Percentiles rank a stretch among this genome's conserved stretches.
Conservation (phyloP, 495 filamentous ascomycete genomes). For the Baudoinia panamericana region DNA sequence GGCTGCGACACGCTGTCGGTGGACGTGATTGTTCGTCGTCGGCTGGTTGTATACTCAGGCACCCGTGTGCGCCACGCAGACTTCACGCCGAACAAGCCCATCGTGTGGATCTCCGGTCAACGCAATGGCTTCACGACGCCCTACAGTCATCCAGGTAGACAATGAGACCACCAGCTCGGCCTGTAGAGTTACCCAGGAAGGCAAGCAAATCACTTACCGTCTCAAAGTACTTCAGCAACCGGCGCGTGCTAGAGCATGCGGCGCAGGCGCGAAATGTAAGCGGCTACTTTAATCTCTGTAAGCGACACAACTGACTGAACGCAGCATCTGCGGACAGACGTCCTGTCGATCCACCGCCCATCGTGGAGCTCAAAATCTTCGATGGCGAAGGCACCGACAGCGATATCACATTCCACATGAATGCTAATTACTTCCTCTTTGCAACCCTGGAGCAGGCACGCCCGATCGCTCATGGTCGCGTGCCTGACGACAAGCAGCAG, state of each 20-base stretch:
- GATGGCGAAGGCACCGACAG: conserved; percentile 57
- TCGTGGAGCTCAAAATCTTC: conserved; percentile 82
- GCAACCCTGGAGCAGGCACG: conserved; percentile 83
- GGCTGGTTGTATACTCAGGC: too few relatives aligned
- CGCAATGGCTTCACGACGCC: too few relatives aligned
- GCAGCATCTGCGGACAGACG: conserved; percentile 87
- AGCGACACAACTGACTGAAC: conserved; percentile 5
- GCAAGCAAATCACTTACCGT: conserved; percentile 67
- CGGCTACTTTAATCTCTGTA: conserved; percentile 12
- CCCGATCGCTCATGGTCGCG: conserved; percentile 68
- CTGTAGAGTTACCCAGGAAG: conserved; percentile 62
- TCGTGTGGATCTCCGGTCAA: neutral
- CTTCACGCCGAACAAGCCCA: too few relatives aligned
- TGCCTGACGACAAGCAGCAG: conserved; percentile 47
- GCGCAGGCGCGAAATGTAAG: conserved; percentile 88
- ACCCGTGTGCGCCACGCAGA: too few relatives aligned
- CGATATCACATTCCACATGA: conserved; percentile 83
- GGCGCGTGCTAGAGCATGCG: conserved; percentile 88
- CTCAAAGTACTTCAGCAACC: conserved; percentile 88
- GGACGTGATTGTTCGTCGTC: too few relatives aligned
- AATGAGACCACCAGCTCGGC: conserved; percentile 48
- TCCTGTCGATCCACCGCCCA: conserved; percentile 90
- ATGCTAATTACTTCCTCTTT: conserved; percentile 96
- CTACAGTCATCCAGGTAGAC: conserved; percentile 33
- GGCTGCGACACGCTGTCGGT: too few relatives aligned